These are phyloP conservation scores for Knoxia roxburghii DNA, from an alignment of 257 asterid species.

Conservation along the genomic window DNA sequence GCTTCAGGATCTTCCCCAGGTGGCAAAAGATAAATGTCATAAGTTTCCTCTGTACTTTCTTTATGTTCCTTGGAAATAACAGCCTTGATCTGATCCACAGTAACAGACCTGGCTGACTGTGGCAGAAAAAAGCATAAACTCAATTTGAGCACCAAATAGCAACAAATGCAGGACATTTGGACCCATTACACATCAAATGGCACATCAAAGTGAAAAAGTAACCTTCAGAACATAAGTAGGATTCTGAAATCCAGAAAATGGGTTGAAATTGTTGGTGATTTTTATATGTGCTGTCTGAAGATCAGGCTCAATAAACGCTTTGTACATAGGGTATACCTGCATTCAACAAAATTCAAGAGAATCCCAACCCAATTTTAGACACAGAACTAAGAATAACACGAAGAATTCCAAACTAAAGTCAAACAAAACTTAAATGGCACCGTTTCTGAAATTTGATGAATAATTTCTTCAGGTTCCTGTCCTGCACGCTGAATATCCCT, in stretches of 20 bases:
- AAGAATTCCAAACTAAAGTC: not conserved
- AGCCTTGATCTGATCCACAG: constrained; percentile 71
- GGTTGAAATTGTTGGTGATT: constrained; percentile 85
- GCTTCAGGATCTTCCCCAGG: constrained; percentile 99
- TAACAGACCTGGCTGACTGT: constrained; percentile 70
- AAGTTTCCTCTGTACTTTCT: constrained; percentile 85
- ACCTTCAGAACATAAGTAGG: constrained; percentile 93
- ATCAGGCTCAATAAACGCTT: constrained; percentile 97
- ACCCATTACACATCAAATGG: constrained; percentile 6
- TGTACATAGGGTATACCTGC: constrained; percentile 99
- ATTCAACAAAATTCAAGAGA: constrained; percentile 22
- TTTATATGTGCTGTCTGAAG: constrained; percentile 94
- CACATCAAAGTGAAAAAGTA: constrained; percentile 20
- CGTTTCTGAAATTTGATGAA: constrained; percentile 97
- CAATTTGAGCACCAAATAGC: constrained; percentile 4
- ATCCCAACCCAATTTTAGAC: not conserved
- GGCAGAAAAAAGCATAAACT: constrained; percentile 13
- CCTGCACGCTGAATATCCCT: constrained; percentile 99
- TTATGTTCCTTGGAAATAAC: constrained; percentile 50
- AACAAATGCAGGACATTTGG: constrained; percentile 17
- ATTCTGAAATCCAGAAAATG: constrained; percentile 96
- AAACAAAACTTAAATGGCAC: constrained; percentile 28
- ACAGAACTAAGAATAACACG: not conserved
- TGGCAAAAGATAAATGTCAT: constrained; percentile 95
- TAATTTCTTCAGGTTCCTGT: constrained; percentile 98